Base-by-base conservation (phyloP, 805 yeast genomes). In the Kuraishia molischiana region DNA sequence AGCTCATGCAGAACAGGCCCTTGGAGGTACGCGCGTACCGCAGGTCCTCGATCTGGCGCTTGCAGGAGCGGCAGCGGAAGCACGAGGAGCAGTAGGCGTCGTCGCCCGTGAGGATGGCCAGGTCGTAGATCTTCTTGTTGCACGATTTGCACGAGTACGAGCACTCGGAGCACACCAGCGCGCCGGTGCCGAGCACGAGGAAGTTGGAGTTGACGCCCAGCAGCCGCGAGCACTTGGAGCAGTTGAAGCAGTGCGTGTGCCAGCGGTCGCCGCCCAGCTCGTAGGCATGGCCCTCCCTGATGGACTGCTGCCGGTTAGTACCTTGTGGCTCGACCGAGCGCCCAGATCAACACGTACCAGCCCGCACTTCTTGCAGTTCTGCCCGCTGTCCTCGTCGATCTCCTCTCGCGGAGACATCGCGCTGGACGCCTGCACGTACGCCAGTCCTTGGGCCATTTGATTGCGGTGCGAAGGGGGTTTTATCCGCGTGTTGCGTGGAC, bases 191-290 rank as follows among this genome's bases (percentile, higher is more conserved):
- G 34, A 92, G 65, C 2, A 90, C 97, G 37, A 92, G 64, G 57
- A 92, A 85, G 57, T 89, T 89, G 19, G 94, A 80, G 50, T 86
- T 82, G 44, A 94, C 84, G 19, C 95, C 95, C 39, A 92, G 63
- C 28, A 79, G 72, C 48, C 75, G 71, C 28, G 72, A 66, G 58
- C 98, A 92, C 47, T 81, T 81, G 38, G 94, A 82, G 59, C 98
- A 92, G 34, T 77, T 70, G 61, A 92, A 92, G 60, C 98, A 92
- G 44, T 82, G 73, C 40, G 86, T 82, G 57, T 92, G 98, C 98
- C 98, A 92, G 45, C 95, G 75, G 53, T 86, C 90, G 20, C 83
- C 94, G 19, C 95, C 95, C 36, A 90, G 66, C 55, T 90, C 97
- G 54, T 86, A 92, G 3, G 97, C 97, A 46, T 89, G 94, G 24